A percentile compares a stretch with the other conserved stretches of the same genome.
Evolutionary conservation across 1,284 basidiomycete genomes (phyloP).

Genomic region (Mycosarcoma mackinlayi): DNA sequence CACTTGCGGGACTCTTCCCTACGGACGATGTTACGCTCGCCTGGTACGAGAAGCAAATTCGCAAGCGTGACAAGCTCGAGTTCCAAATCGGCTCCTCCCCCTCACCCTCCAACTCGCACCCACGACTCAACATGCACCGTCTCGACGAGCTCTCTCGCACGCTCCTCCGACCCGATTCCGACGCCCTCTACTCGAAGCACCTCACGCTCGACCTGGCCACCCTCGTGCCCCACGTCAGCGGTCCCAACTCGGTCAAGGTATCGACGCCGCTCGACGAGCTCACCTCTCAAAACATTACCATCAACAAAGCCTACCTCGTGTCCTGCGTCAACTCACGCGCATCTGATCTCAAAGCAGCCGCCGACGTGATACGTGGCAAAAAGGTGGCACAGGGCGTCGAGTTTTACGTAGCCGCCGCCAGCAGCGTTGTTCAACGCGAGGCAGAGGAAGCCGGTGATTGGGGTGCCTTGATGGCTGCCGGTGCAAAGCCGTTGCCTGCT

Average conservation of each 20-base stretch:
- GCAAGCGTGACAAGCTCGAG: constrained; percentile 81
- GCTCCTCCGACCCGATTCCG: constrained; percentile 78
- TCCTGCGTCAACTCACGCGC: constrained; percentile 98
- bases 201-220: constrained; percentile 92
- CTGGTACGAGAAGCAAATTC: constrained; percentile 88
- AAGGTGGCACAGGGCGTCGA: constrained; percentile 88
- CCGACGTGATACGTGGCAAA: constrained; percentile 84
- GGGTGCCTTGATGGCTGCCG: constrained; percentile 84
- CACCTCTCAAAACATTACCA: constrained; percentile 79
- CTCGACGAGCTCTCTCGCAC: constrained; percentile 75
- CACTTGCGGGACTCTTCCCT: constrained; percentile 93
- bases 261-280: constrained; percentile 88
- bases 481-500: constrained; percentile 90
- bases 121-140: constrained; percentile 82
- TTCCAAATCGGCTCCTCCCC: constrained; percentile 74
- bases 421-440: constrained; percentile 88
- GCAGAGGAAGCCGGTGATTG: constrained; percentile 87
- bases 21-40: constrained; percentile 83
- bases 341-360: constrained; percentile 92
- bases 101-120: constrained; percentile 76
- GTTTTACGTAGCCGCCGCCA: constrained; percentile 97
- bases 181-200: constrained; percentile 86
- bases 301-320: constrained; percentile 98
- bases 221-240: constrained; percentile 93
- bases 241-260: constrained; percentile 96